These are phyloP conservation scores for Coemansia sp. DNA, from an alignment of 192 early-diverging fungal species.

Conservation along the genomic window DNA sequence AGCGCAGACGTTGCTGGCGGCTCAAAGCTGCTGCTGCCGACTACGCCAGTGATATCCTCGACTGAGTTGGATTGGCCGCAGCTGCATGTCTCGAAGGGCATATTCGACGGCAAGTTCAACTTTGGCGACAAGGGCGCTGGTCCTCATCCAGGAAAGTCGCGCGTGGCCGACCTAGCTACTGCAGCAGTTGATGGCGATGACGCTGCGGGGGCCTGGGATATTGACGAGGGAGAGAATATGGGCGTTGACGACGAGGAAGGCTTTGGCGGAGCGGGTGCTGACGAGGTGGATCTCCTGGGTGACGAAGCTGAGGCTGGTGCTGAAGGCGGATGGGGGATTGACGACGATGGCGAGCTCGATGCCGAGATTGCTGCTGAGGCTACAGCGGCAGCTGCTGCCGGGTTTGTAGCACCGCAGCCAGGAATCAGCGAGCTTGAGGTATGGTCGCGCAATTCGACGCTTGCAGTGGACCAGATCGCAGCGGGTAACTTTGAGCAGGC, in stretches of 20 bases:
- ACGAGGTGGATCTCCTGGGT: slow-evolving; percentile 45
- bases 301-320: slow-evolving; percentile 57
- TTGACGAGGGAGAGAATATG: slow-evolving; percentile 65
- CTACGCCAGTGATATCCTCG: slow-evolving; percentile 70
- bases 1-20: slow-evolving; percentile 33
- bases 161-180: slow-evolving; percentile 60
- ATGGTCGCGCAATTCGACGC: slow-evolving; percentile 83
- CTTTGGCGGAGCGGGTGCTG: slow-evolving; percentile 48
- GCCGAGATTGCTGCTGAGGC: slow-evolving; percentile 60
- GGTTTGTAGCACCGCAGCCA: slow-evolving; percentile 71
- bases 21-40: slow-evolving; percentile 63
- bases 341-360: slow-evolving; percentile 74
- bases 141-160: slow-evolving; percentile 47
- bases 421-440: slow-evolving; percentile 69
- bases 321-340: slow-evolving; percentile 85
- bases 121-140: slow-evolving; percentile 54
- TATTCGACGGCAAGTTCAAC: slow-evolving; percentile 79
- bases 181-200: slow-evolving; percentile 56
- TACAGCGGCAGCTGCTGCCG: slow-evolving; percentile 51
- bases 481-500: slow-evolving; percentile 95
- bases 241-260: slow-evolving; percentile 24
- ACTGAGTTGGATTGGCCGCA: slow-evolving; percentile 91
- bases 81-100: slow-evolving; percentile 69
- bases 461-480: slow-evolving; percentile 91
- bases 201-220: slow-evolving; percentile 74